These are phyloP conservation scores for Flammula alnicola DNA, from an alignment of 1,284 basidiomycete genomes.

Conservation along the genomic window DNA sequence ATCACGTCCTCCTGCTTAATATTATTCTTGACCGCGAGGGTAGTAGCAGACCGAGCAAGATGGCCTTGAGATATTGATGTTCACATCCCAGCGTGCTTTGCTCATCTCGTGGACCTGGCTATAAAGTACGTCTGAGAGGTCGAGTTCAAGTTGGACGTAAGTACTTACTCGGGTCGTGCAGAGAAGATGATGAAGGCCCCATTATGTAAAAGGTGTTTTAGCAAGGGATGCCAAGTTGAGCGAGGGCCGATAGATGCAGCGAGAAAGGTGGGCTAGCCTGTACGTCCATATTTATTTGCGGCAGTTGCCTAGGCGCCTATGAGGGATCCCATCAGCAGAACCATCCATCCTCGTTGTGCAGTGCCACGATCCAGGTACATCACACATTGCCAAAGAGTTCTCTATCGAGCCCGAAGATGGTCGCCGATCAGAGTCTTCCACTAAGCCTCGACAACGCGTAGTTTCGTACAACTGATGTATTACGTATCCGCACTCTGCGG, in stretches of 20 bases:
- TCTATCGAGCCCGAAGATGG: constrained; percentile 58
- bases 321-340: too few relatives aligned
- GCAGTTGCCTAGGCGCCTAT: too few relatives aligned
- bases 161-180: constrained; percentile 45
- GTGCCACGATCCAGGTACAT: constrained; percentile 77
- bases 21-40: constrained; percentile 57
- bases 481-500: too few relatives aligned
- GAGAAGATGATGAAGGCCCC: constrained; percentile 75
- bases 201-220: constrained; percentile 64
- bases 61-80: constrained; percentile 64
- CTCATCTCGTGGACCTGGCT: constrained; percentile 45
- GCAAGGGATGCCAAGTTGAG: constrained; percentile 67
- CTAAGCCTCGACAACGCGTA: constrained; percentile 59
- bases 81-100: constrained; percentile 52
- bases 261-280: constrained; percentile 54
- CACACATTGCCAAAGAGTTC: constrained; percentile 70
- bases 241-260: constrained; percentile 67
- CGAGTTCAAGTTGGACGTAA: constrained; percentile 57
- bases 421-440: constrained; percentile 64
- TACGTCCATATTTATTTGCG: constrained; percentile 27
- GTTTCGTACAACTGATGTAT: too few relatives aligned
- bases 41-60: constrained; percentile 65
- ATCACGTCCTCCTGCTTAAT: constrained; percentile 72
- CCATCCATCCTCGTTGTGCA: too few relatives aligned
- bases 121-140: constrained; percentile 35